phyloP scores from a whole-genome alignment of 768 basidiomycete genomes.

The Aureoboletus auriporus region DNA sequence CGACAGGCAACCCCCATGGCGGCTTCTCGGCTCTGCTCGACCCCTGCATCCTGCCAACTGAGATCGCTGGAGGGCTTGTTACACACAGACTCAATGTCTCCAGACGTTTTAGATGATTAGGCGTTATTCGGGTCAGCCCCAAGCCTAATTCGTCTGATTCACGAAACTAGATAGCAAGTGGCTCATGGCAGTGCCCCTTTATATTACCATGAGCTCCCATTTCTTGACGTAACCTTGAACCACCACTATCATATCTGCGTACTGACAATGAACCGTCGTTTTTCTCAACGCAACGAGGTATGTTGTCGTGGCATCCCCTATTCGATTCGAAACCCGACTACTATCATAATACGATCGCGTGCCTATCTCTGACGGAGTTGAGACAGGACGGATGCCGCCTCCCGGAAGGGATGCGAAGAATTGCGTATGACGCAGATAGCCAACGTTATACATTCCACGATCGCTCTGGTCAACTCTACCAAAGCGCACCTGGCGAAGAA shows the following conservation, averaged over 20 bases:
- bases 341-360: background rate
- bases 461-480: constrained; percentile 39
- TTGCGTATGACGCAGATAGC: constrained; percentile 53
- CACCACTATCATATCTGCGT: constrained; percentile 7
- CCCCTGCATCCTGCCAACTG: too few species aligned
- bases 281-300: constrained; percentile 26
- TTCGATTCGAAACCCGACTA: background rate
- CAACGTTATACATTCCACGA: constrained; percentile 50
- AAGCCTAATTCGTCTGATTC: too few species aligned
- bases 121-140: too few species aligned
- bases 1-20: too few species aligned
- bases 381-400: constrained; percentile 34
- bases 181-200: too few species aligned
- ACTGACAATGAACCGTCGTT: background rate
- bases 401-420: constrained; percentile 43
- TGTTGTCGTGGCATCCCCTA: background rate
- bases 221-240: background rate
- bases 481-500: constrained; percentile 39
- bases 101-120: too few species aligned
- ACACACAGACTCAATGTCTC: too few species aligned
- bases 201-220: too few species aligned
- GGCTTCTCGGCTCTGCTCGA: too few species aligned
- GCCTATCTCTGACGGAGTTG: background rate
- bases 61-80: too few species aligned
- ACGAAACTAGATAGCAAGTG: too few species aligned